These are phyloP conservation scores for Termitomyces sp. DNA, from an alignment of 1,284 basidiomycete species.

Conservation along the genomic window DNA sequence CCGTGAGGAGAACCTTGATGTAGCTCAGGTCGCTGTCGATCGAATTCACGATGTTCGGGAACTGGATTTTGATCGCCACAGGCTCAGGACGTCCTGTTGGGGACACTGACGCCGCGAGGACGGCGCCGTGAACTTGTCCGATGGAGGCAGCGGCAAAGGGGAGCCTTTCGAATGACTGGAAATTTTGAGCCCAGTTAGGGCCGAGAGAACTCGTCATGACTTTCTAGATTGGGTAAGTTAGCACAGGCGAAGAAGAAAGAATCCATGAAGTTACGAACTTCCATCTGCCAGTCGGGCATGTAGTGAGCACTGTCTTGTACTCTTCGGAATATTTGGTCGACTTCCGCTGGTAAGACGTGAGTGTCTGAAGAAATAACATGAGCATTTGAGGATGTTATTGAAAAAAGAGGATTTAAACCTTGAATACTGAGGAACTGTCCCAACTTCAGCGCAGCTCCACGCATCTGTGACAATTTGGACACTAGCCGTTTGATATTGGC, in stretches of 20 bases:
- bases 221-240: slow-evolving; percentile 39
- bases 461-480: slow-evolving; percentile 89
- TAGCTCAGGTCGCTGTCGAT: slow-evolving; percentile 89
- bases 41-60: slow-evolving; percentile 85
- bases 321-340: slow-evolving; percentile 84
- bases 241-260: slow-evolving; percentile 2
- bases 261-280: slow-evolving; percentile 44
- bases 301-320: slow-evolving; percentile 97
- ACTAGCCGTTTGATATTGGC: slow-evolving; percentile 89
- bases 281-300: slow-evolving; percentile 98
- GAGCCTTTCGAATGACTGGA: slow-evolving; percentile 75
- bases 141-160: slow-evolving; percentile 98
- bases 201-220: slow-evolving; percentile 79
- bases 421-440: slow-evolving; percentile 99
- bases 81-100: slow-evolving; percentile 46
- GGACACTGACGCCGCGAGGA: slow-evolving; percentile 40
- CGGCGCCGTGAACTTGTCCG: slow-evolving; percentile 89
- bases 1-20: slow-evolving; percentile 78
- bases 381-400: neutral
- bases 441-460: slow-evolving; percentile 93
- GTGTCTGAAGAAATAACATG: slow-evolving; percentile 51
- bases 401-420: slow-evolving; percentile 44
- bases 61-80: slow-evolving; percentile 95
- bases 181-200: slow-evolving; percentile 67
- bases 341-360: slow-evolving; percentile 81